Evolutionary conservation across 129 eudicot genomes (phyloP).

Genomic region (Ambrosia artemisiifolia): DNA sequence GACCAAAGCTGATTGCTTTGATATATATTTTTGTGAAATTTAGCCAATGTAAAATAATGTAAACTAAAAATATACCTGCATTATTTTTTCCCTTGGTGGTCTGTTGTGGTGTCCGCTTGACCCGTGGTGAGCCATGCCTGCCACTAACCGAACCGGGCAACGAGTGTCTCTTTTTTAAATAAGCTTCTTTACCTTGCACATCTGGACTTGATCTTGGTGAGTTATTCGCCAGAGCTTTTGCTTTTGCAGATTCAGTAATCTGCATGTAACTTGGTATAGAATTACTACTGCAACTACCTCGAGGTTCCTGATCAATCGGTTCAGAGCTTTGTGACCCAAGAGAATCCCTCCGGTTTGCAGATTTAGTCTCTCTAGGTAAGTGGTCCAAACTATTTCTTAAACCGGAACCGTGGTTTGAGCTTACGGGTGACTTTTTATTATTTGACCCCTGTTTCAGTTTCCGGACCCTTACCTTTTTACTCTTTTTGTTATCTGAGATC

Average conservation of each 20-base stretch:
- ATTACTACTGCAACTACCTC: conserved; percentile 67
- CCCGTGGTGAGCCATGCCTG: conserved; percentile 71
- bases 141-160: conserved; percentile 58
- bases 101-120: conserved; percentile 56
- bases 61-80: conserved; percentile 42
- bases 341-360: conserved; percentile 65
- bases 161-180: conserved; percentile 68
- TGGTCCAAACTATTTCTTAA: conserved; percentile 53
- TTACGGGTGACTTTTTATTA: conserved; percentile 48
- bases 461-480: conserved; percentile 34
- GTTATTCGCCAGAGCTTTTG: conserved; percentile 60
- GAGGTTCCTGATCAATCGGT: conserved; percentile 50
- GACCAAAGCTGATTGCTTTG: too few species aligned
- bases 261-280: conserved; percentile 92
- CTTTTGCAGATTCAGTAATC: conserved; percentile 82
- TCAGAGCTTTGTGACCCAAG: conserved; percentile 62
- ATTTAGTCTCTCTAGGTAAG: conserved; percentile 54
- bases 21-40: too few species aligned
- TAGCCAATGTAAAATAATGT: too few species aligned
- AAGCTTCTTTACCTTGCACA: conserved; percentile 57
- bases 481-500: conserved; percentile 50
- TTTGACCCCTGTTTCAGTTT: conserved; percentile 48
- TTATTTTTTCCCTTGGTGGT: conserved; percentile 59
- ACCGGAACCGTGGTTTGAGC: not conserved
- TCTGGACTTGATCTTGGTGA: conserved; percentile 94